Base-by-base conservation (phyloP, 805 yeast genomes). In the Candida rishiriensis region DNA sequence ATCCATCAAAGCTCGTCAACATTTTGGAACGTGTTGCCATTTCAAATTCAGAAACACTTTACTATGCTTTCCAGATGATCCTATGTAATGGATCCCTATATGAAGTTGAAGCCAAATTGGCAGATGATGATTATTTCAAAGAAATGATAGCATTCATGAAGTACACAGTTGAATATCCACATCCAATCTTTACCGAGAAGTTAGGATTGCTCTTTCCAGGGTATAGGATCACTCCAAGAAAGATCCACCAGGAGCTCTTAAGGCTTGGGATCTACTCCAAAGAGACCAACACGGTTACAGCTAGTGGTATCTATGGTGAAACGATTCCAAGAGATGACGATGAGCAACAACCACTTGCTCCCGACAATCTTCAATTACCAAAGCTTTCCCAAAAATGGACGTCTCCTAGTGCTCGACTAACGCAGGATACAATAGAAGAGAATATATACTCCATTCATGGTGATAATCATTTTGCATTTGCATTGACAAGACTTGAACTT, bases 111-210 rank as follows among this genome's bases (percentile, higher is more conserved):
- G 42, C 49, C 36, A 33, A 47, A 15, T 42, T 42, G 8, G 28
- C 41, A 15, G 41, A 50, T 13, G 51, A 52, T 17, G 54, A 52
- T 34, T 40, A 40, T 2, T 59, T 59, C 34, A 46, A 40, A n/a
- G 41, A 46, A 9, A 42, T 65, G 9, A 49, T 66, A 10, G 39
- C 49, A 12, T 48, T 59, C 21, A 52, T 67, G 29, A 61, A 61
- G 39, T 60, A 55, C 36, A 51, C 60, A 11, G 57, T 65, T 8
- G 48, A 55, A 16, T 56, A 66, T 44, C 70, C 71, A 12, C 66
- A 67, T 53, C 49, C 53, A 2, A 36, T 35, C 8, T 32, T 67
- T 8, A 30, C 50, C 3, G 15, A 35, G 0, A 51, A 53, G 38
- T 32, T 63, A 12, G 7, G n/a, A 12, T n/a, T 36, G 17, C 34